A percentile compares a stretch with the other conserved stretches of the same genome.
Evolutionary conservation across 345 rosid genomes (phyloP).

Genomic region (Linum lewisii): DNA sequence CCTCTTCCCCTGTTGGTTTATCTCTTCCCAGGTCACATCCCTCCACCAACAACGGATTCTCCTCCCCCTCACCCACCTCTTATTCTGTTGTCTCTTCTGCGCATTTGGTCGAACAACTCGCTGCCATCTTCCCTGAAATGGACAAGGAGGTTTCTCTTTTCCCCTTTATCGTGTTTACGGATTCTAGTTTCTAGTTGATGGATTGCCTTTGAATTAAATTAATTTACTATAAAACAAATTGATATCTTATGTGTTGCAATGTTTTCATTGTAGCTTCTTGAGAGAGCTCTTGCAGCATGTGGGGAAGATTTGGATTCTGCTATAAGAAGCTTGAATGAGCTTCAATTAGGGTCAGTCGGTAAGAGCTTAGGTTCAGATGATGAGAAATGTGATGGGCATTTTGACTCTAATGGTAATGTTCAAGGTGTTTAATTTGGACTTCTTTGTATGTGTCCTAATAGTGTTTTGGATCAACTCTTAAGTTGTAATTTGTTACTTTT

Average conservation of each 20-base stretch:
- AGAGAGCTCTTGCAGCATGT: constrained; percentile 65
- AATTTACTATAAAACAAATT: background rate
- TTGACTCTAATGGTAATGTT: constrained; percentile 26
- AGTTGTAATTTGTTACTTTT: too few species aligned
- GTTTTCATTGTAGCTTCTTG: too few species aligned
- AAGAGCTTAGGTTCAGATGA: constrained; percentile 18
- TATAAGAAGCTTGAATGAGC: constrained; percentile 72
- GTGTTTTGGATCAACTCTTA: too few species aligned
- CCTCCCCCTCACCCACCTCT: too few species aligned
- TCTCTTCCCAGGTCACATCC: constrained; percentile 37
- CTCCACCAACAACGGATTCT: constrained; percentile 11
- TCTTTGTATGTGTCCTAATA: too few species aligned
- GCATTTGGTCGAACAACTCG: constrained; percentile 40
- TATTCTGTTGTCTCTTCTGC: constrained; percentile 17
- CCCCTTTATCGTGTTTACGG: background rate
- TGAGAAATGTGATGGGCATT: constrained; percentile 19
- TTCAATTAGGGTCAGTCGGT: constrained; percentile 52
- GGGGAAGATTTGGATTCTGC: constrained; percentile 85
- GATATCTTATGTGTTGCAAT: too few species aligned
- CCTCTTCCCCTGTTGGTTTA: constrained; percentile 47
- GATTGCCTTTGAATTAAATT: too few species aligned
- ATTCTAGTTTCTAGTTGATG: background rate
- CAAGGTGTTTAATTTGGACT: constrained; percentile 24
- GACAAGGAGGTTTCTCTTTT: constrained; percentile 47
- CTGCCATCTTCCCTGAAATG: constrained; percentile 63